Evolutionary conservation across 2,329 filamentous ascomycete genomes (phyloP).

Genomic region (Phialocephala subalpina): DNA sequence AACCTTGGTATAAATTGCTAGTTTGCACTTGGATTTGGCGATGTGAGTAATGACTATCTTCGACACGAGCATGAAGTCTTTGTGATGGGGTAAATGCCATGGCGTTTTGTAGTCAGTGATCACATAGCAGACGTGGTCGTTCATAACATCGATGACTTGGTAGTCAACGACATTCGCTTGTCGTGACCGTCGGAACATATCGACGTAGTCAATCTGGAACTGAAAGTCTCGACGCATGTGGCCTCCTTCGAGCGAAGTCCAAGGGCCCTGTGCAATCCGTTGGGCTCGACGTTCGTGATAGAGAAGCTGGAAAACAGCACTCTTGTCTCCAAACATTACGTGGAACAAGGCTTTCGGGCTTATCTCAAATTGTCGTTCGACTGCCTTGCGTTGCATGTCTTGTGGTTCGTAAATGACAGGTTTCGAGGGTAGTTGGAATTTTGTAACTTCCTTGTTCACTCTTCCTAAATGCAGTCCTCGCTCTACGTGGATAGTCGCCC

Average conservation of each 20-base stretch:
- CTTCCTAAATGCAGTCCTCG: conserved; percentile 60
- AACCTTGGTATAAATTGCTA: conserved; percentile 87
- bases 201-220: conserved; percentile 75
- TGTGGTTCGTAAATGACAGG: conserved; percentile 86
- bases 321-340: conserved; percentile 95
- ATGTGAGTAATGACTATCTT: conserved; percentile 95
- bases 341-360: conserved; percentile 96
- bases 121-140: conserved; percentile 76
- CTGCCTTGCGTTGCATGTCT: conserved; percentile 77
- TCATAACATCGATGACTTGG: conserved; percentile 85
- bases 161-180: conserved; percentile 76
- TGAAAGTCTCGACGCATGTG: conserved; percentile 80
- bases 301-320: conserved; percentile 89
- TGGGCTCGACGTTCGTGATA: conserved; percentile 84
- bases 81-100: conserved; percentile 79
- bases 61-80: conserved; percentile 81
- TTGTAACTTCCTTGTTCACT: conserved; percentile 49
- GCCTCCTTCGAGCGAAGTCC: conserved; percentile 75
- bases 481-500: conserved; percentile 67
- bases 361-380: conserved; percentile 86
- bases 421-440: conserved; percentile 82
- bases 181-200: conserved; percentile 69
- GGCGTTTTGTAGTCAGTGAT: conserved; percentile 68
- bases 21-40: conserved; percentile 89
- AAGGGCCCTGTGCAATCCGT: conserved; percentile 86